These are phyloP conservation scores for Crithidia bombi DNA, from an alignment of 208 protist genomes.

Conservation along the genomic window DNA sequence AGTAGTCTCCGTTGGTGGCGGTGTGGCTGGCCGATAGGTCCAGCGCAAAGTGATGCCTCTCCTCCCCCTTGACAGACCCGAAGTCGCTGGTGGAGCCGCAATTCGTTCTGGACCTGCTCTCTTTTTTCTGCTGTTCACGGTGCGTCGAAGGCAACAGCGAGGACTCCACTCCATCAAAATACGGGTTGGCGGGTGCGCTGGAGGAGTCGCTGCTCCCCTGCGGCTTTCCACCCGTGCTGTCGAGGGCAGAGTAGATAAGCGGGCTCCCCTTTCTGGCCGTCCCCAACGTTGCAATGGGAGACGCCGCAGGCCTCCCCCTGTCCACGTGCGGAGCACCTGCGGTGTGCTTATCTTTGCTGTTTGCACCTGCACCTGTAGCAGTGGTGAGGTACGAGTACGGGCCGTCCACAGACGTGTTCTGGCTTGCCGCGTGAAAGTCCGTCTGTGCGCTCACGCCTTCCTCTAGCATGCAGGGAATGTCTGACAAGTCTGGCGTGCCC, in stretches of 20 bases:
- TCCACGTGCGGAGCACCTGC: no score
- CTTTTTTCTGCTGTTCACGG: not conserved
- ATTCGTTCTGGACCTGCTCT: not conserved
- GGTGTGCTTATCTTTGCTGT: not conserved
- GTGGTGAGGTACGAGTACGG: not conserved
- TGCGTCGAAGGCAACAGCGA: not conserved
- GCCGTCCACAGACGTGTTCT: no score
- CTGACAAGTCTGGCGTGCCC: constrained; percentile 4
- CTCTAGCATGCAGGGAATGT: constrained; percentile 11
- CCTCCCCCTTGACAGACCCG: not conserved
- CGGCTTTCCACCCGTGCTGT: not conserved
- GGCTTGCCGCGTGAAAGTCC: not conserved
- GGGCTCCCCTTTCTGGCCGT: not conserved
- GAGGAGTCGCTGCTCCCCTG: not conserved
- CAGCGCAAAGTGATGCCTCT: not conserved
- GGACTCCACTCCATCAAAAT: not conserved
- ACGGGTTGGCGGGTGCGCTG: not conserved
- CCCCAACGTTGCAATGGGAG: not conserved
- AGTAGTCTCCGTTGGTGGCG: not conserved
- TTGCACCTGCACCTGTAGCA: not conserved
- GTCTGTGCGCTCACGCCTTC: constrained; percentile 3
- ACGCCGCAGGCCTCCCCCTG: not conserved
- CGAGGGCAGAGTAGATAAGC: constrained; percentile 1
- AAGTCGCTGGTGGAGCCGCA: not conserved
- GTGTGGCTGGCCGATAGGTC: constrained; percentile 12